These are phyloP conservation scores for Globisporangium parvum DNA, from an alignment of 352 stramenopile genomes.

Conservation along the genomic window DNA sequence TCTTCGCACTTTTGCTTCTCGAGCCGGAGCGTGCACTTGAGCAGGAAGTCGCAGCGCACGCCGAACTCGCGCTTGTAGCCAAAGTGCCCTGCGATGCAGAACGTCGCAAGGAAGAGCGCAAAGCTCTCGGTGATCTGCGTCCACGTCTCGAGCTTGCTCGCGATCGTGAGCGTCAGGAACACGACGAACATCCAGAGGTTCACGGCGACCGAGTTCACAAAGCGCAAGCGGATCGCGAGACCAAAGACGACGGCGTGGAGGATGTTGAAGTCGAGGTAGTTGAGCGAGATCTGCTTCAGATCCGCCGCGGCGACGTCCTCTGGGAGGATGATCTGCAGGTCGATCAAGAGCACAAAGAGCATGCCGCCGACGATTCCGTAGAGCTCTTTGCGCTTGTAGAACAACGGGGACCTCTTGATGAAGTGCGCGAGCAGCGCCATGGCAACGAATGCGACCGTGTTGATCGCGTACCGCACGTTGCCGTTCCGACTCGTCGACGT, in stretches of 20 bases:
- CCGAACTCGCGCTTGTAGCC: slow-evolving; percentile 62
- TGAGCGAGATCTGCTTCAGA: slow-evolving; percentile 6
- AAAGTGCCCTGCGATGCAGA: slow-evolving; percentile 33
- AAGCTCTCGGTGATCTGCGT: slow-evolving; percentile 37
- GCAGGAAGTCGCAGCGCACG: slow-evolving; percentile 63
- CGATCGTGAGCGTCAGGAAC: slow-evolving; percentile 23
- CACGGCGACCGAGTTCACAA: slow-evolving; percentile 43
- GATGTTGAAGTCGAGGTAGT: slow-evolving; percentile 46
- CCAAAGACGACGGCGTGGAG: slow-evolving; percentile 51
- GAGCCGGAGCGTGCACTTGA: slow-evolving; percentile 72
- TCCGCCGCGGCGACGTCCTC: neutral
- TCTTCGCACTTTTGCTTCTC: slow-evolving; percentile 79
- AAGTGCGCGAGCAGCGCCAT: slow-evolving; percentile 23
- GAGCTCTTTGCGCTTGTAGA: slow-evolving; percentile 32
- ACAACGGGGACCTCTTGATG: slow-evolving; percentile 24
- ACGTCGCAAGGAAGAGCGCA: slow-evolving; percentile 25
- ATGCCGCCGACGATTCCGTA: slow-evolving; percentile 21
- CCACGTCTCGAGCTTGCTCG: slow-evolving; percentile 20
- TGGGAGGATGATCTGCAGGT: slow-evolving; percentile 35
- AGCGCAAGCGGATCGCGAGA: slow-evolving; percentile 49
- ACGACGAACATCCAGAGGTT: slow-evolving; percentile 31
- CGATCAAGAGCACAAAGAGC: slow-evolving; percentile 29
- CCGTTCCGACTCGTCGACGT: slow-evolving; percentile 10
- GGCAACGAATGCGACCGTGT: slow-evolving; percentile 17
- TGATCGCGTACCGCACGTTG: slow-evolving; percentile 33